Evolutionary conservation across 345 rosid genomes (phyloP), one percentile per base, ranked within the genome.

Genomic region (Reutealis trisperma): DNA sequence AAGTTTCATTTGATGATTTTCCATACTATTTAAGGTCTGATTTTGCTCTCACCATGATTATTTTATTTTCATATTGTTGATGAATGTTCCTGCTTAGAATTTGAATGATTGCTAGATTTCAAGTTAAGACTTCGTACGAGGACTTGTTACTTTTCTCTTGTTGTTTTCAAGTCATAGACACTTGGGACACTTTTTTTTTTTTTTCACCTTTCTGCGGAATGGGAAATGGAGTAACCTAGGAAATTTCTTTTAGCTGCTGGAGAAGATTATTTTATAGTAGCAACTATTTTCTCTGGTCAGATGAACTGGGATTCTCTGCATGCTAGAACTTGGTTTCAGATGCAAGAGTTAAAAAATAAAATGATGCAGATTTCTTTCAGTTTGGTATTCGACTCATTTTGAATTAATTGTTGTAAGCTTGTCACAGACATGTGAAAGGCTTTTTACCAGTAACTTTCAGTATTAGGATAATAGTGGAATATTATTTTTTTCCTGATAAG

Each of bases 11-110:
- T 74, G 92, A 93, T 44, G 78, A 85, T 69, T 94, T 94, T 73
- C 98, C 98, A 41, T 93, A 94, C 79, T 91, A 91, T 86, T 81
- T 94, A 75, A 94, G 98, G 98, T 94, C 84, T 64, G 25, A 64
- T 78, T 15, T 78, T 65, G 24, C 19, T 21, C 34, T 32, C 41
- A 18, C 65, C 42, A 55, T 74, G 51, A 7, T 69, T 42, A 49
- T 22, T 69, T 65, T 65, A 77, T 41, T 60, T 75, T 82, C 57
- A 13, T 63, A 34, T 13, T 57, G 44, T 4, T 24, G 25, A 70
- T 41, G 70, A 12, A 13, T 22, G 8, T 47, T 41, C 45, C 19
- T 15, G 54, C 22, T 59, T 32, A 52, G 55, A 25, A 30, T 15
- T 27, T 52, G 9, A 18, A 21, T 42, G 37, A 9, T 65, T 67